Evolutionary conservation across 2,329 filamentous ascomycete genomes (phyloP), one percentile per base, ranked within the genome.

Genomic region (Beauveria brongniartii): DNA sequence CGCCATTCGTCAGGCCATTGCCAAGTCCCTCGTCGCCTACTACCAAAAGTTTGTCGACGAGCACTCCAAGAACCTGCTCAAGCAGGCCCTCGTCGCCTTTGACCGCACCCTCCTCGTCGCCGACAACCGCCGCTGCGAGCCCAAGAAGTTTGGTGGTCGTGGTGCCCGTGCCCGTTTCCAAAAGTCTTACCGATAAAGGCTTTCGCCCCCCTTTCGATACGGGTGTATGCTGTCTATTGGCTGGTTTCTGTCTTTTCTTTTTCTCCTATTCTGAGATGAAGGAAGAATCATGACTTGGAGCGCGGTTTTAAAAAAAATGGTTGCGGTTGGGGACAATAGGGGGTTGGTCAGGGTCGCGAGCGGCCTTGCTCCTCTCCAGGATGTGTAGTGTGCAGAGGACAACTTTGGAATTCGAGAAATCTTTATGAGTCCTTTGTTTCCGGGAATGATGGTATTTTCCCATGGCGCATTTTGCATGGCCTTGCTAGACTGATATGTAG

Each of bases 41-140:
- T 97, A 97, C 90, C 93, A 97, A 84, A 97, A 99, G 87, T 99
- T 88, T 83, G 91, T 97, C 81, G 94, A 99, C 77, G 94, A 99
- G 90, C 92, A 97, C 90, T 91, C 90, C 84, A 99, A 99, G 90
- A 97, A 97, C 88, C 85, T 92, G 82, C 87, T 99, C 76, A 99
- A 97, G 91, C 89, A 93, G 82, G 90, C 91, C 70, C 88, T 99
- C 71, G 90, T 93, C 75, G 87, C 92, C 79, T 99, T 93, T 85
- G 92, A 96, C 85, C 88, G 92, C 76, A 96, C 92, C 77, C 89
- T 99, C 70, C 90, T 99, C 75, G 94, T 99, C 74, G 94, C 94
- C 80, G 94, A 99, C 82, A 97, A 96, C 89, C 90, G 94, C 80
- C 91, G 94, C 73, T 94, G 91, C 81, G 94, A 99, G 87, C 93